Conservation (phyloP, 306 rosid genomes). For the Malus orientalis region DNA sequence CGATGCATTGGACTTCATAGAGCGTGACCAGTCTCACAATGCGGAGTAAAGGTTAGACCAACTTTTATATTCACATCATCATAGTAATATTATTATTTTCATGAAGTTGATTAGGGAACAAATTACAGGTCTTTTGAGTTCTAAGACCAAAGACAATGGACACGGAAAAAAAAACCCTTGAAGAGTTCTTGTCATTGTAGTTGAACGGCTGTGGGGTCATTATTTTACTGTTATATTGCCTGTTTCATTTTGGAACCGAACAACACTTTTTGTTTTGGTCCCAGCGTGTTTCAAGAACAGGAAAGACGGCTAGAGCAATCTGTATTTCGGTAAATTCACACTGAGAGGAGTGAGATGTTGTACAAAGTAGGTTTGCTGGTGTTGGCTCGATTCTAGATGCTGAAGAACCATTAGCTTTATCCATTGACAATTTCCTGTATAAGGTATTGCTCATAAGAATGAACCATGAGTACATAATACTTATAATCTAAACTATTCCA, state of each 20-base stretch:
- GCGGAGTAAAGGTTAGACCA: slow-evolving; percentile 49
- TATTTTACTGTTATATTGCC: background rate
- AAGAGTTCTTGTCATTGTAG: background rate
- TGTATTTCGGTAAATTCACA: background rate
- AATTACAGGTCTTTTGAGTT: background rate
- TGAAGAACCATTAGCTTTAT: background rate
- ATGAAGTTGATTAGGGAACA: background rate
- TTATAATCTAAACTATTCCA: background rate
- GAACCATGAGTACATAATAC: background rate
- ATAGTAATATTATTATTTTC: background rate
- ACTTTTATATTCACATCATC: background rate
- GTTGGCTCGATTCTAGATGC: background rate
- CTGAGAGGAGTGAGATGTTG: background rate
- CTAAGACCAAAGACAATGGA: background rate
- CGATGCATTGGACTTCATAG: slow-evolving; percentile 73
- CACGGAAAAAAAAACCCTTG: background rate
- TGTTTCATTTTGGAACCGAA: background rate
- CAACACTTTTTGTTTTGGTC: background rate
- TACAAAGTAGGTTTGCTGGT: background rate
- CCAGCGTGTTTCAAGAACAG: background rate
- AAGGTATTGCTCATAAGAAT: background rate
- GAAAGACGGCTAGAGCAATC: background rate
- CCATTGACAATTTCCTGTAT: background rate
- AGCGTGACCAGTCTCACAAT: slow-evolving; percentile 86
- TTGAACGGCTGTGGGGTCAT: background rate